Base-by-base conservation (phyloP, 306 rosid species). In the Spatholobus suberectus region DNA sequence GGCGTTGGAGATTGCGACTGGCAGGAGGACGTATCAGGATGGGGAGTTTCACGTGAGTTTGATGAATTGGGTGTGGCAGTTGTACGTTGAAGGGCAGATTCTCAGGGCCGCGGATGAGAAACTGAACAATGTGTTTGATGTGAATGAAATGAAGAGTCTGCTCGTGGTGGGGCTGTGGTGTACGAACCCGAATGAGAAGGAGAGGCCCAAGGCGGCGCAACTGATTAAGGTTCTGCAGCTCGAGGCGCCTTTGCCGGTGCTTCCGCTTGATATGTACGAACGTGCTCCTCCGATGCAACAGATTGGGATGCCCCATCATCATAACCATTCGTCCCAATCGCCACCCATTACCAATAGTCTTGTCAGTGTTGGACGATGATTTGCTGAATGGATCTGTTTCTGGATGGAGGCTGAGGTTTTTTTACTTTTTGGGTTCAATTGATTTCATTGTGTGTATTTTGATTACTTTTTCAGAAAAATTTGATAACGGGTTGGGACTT, bases 1-100 rank as follows among this genome's bases (percentile, higher is more conserved):
- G 27, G 91, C 90, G 2, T 78, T 92, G 74, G 97, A 92, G 70
- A 59, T 92, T 35, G 91, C 94, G 8, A 85, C 92, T 76, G 97
- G 97, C 14, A 85, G 89, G 75, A 85, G 87, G 47, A 41, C 77
- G 9, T 88, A 54, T 52, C 63, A 66, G 3, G 86, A 88, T 12
- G 91, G 89, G 1, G 89, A 83, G 20, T 83, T 63, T 68, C 89
- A 85, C 38, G 65, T 84, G 5, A 43, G 83, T 26, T 40, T 73
- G 21, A 17, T 78, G 54, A 66, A 47, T 6, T 88, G 90, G 90
- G 83, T 83, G 12, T 80, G 89, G 90, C 66, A 81, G 6, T 52
- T 86, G 2, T 80, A 82, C 46, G 89, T 86, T 4, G 86, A 77
- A 17, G 91, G 85, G 18, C 74, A 84, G 46, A 1, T 86, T 44